A percentile compares a stretch with the other conserved stretches of the same genome.
Evolutionary conservation across 768 basidiomycete species (phyloP).

Genomic region (Lentinula sp.): DNA sequence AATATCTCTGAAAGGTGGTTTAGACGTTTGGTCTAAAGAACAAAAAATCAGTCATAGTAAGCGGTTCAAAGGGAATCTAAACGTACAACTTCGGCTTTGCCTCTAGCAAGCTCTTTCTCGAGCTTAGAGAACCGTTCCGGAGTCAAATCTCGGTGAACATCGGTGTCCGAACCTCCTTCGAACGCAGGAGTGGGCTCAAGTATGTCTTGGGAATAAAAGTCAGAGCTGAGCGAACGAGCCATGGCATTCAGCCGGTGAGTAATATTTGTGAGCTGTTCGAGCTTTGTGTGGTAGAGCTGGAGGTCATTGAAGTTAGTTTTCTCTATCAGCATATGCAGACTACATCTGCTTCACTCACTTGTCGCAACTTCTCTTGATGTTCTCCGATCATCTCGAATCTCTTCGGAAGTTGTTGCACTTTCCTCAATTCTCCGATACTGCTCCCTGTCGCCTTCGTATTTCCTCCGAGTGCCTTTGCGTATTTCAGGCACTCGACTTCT

Average conservation of each 20-base stretch:
- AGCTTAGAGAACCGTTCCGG: constrained; percentile 75
- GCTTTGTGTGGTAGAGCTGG: constrained; percentile 69
- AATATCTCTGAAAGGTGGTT: constrained; percentile 57
- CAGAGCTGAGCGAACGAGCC: constrained; percentile 52
- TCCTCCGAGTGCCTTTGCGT: constrained; percentile 66
- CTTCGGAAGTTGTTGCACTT: constrained; percentile 66
- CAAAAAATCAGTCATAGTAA: neutral
- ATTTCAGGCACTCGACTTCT: constrained; percentile 60
- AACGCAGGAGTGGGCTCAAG: constrained; percentile 37
- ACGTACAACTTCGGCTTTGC: constrained; percentile 82
- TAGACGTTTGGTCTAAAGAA: constrained; percentile 58
- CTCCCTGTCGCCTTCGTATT: constrained; percentile 61
- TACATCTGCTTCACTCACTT: constrained; percentile 39
- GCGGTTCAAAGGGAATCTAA: neutral
- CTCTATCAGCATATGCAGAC: neutral
- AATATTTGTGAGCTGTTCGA: constrained; percentile 68
- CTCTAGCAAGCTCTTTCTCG: constrained; percentile 80
- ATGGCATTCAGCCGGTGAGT: constrained; percentile 59
- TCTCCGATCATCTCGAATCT: constrained; percentile 64
- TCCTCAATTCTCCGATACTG: constrained; percentile 62
- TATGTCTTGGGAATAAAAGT: constrained; percentile 54
- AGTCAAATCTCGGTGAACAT: constrained; percentile 61
- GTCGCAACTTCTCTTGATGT: constrained; percentile 73
- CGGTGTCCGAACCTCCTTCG: constrained; percentile 31
- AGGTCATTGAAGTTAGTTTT: neutral